phyloP scores from a whole-genome alignment of 768 basidiomycete genomes.

The Cyclocybe cylindracea region DNA sequence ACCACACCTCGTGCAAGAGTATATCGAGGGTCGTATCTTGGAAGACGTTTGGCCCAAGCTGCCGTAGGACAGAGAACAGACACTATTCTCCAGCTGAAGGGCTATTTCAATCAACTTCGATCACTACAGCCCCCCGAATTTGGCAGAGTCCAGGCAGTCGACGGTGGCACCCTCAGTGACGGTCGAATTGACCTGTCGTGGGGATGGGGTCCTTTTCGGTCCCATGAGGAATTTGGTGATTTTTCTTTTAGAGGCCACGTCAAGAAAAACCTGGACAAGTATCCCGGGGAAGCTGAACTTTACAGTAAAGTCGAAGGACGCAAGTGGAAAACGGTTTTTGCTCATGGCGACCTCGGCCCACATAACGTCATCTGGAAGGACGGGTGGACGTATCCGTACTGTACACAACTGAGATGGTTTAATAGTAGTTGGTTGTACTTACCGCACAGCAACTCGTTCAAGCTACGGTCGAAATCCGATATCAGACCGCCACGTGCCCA shows the following conservation, averaged over 20 bases:
- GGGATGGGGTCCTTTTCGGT: conserved; percentile 13
- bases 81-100: conserved; percentile 10
- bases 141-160: conserved; percentile 8
- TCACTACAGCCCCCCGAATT: conserved; percentile 11
- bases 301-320: conserved; percentile 2
- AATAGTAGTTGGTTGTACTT: no score
- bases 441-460: no score
- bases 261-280: background rate
- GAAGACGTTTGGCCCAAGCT: conserved; percentile 1
- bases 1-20: conserved; percentile 18
- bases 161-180: conserved; percentile 7
- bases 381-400: background rate
- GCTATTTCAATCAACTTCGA: conserved; percentile 12
- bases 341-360: conserved; percentile 18
- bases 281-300: conserved; percentile 6
- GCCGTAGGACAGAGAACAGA: background rate
- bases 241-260: background rate
- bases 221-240: conserved; percentile 2
- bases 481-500: no score
- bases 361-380: conserved; percentile 15
- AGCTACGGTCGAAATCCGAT: no score
- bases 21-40: conserved; percentile 12
- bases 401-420: no score
- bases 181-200: background rate
- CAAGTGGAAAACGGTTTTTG: conserved; percentile 12